Conservation (phyloP, 1,139 yeast genomes). For the Scheffersomyces lignicola region DNA sequence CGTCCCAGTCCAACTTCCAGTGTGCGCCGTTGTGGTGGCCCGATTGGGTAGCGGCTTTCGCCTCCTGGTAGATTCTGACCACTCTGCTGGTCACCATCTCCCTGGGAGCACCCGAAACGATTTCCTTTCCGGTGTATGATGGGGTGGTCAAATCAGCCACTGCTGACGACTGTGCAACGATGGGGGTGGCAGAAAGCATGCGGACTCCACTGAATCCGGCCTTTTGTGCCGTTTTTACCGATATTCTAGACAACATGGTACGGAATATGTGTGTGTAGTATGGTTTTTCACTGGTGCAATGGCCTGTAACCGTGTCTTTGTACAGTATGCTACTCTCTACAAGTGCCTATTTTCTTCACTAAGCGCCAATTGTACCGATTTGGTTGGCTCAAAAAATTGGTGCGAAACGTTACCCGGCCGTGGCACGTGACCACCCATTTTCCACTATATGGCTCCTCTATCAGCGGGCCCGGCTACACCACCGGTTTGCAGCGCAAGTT, state of each 20-base stretch:
- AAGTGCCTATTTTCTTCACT: too few species aligned
- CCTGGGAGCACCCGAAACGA: constrained; percentile 78
- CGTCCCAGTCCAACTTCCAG: constrained; percentile 89
- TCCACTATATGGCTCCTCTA: too few species aligned
- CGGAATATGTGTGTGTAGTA: constrained; percentile 1
- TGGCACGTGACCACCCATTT: not conserved
- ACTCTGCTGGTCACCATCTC: constrained; percentile 63
- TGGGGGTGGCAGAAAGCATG: constrained; percentile 19
- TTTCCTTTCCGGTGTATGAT: constrained; percentile 47
- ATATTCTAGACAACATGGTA: constrained; percentile 24
- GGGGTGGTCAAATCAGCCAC: constrained; percentile 19
- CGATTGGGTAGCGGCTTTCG: constrained; percentile 83
- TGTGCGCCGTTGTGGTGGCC: constrained; percentile 54
- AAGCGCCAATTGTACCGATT: constrained; percentile 2
- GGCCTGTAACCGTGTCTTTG: not conserved
- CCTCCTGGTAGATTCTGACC: constrained; percentile 75
- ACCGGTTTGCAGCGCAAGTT: too few species aligned
- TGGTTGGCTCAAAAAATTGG: constrained; percentile 2
- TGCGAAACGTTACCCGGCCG: constrained; percentile 3
- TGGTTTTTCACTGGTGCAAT: too few species aligned
- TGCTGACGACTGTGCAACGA: constrained; percentile 16
- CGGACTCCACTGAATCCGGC: constrained; percentile 16
- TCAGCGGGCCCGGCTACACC: too few species aligned
- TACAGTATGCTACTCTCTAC: not conserved
- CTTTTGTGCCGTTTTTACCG: constrained; percentile 14